Evolutionary conservation across 495 filamentous ascomycete genomes (phyloP).

Genomic region (Tuber magnatum): DNA sequence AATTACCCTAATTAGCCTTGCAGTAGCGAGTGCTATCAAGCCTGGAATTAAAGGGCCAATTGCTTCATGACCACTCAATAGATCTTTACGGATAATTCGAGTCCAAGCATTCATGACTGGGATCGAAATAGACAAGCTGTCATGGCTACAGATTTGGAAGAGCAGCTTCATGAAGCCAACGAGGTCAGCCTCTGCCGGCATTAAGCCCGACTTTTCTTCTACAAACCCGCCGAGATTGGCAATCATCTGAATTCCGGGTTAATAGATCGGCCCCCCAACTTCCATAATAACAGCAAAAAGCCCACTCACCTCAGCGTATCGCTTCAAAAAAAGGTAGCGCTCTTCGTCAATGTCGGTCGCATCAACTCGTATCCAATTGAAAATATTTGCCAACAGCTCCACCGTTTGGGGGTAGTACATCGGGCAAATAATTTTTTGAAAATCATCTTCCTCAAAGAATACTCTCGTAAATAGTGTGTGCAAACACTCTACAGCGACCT

Average conservation of each 20-base stretch:
- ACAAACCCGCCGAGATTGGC: constrained; percentile 76
- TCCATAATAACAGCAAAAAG: constrained; percentile 11
- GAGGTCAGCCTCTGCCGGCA: constrained; percentile 58
- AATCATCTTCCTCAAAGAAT: constrained; percentile 69
- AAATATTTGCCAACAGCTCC: constrained; percentile 64
- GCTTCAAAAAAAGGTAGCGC: constrained; percentile 85
- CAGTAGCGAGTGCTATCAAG: constrained; percentile 57
- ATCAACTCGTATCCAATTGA: constrained; percentile 74
- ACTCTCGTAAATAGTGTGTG: constrained; percentile 71
- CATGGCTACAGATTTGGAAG: constrained; percentile 68
- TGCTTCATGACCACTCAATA: constrained; percentile 57
- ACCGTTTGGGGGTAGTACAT: constrained; percentile 68
- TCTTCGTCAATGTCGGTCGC: constrained; percentile 76
- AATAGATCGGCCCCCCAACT: constrained; percentile 29
- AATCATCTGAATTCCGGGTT: constrained; percentile 54
- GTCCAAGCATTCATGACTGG: constrained; percentile 86
- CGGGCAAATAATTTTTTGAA: constrained; percentile 65
- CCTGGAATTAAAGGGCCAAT: constrained; percentile 63
- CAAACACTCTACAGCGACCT: constrained; percentile 78
- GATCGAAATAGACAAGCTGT: constrained; percentile 85
- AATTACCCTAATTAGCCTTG: constrained; percentile 41
- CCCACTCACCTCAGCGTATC: constrained; percentile 71
- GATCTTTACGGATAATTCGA: constrained; percentile 61
- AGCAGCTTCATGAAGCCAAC: constrained; percentile 73
- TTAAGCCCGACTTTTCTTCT: constrained; percentile 61